A percentile compares a stretch with the other conserved stretches of the same genome.
phyloP scores from a whole-genome alignment of 768 basidiomycete genomes.

The Kwoniella heveanensis region DNA sequence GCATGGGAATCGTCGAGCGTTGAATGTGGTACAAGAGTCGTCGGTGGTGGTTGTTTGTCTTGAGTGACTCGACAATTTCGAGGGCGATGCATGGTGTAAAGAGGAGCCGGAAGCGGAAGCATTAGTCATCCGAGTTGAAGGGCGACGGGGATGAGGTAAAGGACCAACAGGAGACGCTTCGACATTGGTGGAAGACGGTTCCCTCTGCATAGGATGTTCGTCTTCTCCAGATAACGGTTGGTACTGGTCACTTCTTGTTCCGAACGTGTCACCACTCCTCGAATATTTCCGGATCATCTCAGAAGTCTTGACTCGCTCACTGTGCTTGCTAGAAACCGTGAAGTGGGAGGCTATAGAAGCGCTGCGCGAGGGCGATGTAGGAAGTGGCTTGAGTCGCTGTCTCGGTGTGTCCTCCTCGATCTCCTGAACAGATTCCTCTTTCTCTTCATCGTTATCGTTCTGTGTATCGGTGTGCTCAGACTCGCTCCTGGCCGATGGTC shows the following conservation, averaged over 20 bases:
- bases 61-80: constrained; percentile 6
- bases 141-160: constrained; percentile 11
- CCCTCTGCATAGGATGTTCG: neutral
- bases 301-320: constrained; percentile 15
- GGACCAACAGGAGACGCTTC: constrained; percentile 6
- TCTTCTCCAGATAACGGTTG: constrained; percentile 37
- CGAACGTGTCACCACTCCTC: constrained; percentile 28
- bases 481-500: neutral
- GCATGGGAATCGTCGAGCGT: constrained; percentile 16
- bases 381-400: constrained; percentile 15
- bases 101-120: neutral
- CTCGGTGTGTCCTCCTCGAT: constrained; percentile 20
- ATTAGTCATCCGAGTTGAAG: constrained; percentile 3
- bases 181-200: constrained; percentile 15
- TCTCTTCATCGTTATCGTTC: neutral
- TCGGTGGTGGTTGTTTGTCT: constrained; percentile 4
- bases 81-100: constrained; percentile 10
- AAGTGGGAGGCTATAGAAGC: constrained; percentile 30
- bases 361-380: constrained; percentile 20
- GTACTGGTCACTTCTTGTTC: constrained; percentile 29
- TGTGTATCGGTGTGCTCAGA: neutral
- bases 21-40: constrained; percentile 1
- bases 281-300: constrained; percentile 38
- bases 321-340: constrained; percentile 24
- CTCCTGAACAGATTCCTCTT: neutral